Evolutionary conservation across 2,329 filamentous ascomycete species (phyloP).

Genomic region (Phoma sp.): DNA sequence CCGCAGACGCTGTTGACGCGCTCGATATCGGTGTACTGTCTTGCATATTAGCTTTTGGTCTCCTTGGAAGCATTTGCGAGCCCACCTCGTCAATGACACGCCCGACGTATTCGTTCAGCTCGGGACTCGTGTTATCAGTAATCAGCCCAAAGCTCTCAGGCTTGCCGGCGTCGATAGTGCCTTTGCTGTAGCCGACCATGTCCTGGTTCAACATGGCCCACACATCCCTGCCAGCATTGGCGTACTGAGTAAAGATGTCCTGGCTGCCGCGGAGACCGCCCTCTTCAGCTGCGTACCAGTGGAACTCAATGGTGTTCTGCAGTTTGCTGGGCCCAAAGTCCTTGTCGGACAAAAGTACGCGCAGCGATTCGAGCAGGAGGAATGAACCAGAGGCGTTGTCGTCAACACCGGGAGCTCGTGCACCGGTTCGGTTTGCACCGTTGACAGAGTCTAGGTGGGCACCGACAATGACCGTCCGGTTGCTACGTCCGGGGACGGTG

Average conservation of each 20-base stretch:
- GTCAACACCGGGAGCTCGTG: constrained; percentile 79
- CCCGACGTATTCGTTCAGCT: constrained; percentile 2
- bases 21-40: constrained; percentile 83
- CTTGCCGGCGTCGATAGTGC: constrained; percentile 71
- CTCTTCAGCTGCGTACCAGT: constrained; percentile 93
- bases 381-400: constrained; percentile 91
- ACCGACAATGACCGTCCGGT: constrained; percentile 83
- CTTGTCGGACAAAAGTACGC: constrained; percentile 73
- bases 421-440: constrained; percentile 75
- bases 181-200: constrained; percentile 73
- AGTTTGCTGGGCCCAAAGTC: constrained; percentile 71
- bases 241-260: constrained; percentile 82
- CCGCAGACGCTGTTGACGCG: constrained; percentile 60
- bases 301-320: constrained; percentile 89
- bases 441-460: constrained; percentile 96
- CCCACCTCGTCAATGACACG: constrained; percentile 1
- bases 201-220: constrained; percentile 98
- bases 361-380: constrained; percentile 88
- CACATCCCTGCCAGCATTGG: constrained; percentile 72
- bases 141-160: constrained; percentile 85
- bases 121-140: constrained; percentile 78
- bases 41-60: constrained; percentile 59
- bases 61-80: too few relatives aligned
- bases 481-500: constrained; percentile 80
- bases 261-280: constrained; percentile 84